Base-by-base conservation (phyloP, 352 stramenopile species). In the Pseudoperonospora humuli region DNA sequence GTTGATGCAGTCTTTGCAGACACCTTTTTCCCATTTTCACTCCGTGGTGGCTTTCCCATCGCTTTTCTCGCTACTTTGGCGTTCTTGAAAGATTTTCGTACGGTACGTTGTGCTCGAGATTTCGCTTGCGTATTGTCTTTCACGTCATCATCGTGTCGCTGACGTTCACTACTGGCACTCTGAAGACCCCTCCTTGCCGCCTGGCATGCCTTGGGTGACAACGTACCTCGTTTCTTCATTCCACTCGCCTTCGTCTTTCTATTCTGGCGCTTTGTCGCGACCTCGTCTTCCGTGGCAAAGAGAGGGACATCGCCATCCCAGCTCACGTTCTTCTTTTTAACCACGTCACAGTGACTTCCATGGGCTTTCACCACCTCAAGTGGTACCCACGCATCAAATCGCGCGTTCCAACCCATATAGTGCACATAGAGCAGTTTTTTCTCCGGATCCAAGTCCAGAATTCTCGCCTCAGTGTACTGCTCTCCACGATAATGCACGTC, bases 361-460 rank as follows among this genome's bases (percentile, higher is more conserved):
- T 89, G 77, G 5, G 72, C 65, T 3, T 61, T 60, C 25, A 84
- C 46, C 3, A 60, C 62, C n/a, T 73, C 51, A 5, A 57, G 39
- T 8, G 50, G 15, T 7, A 85, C 48, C 77, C 77, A 89, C 35
- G 60, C 64, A 38, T 89, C 77, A 41, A 83, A 83, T 7, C 77
- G 67, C 2, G 74, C 39, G 50, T 89, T 89, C 74, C 74, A 89
- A 31, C 77, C 74, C 40, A 89, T 76, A 50, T 84, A 86, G 39
- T 89, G 77, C 32, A 86, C 65, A 19, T 70, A 84, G 15, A 79
- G 43, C 9, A 58, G 37, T 17, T 64, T 38, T 19, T 65, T 55
- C 0, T 46, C 28, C 7, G 43, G 36, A 39, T 86, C 53, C 20
- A 85, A 31, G 10, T 73, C 50, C 27, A 86, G 19, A 20, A 89